Percentiles rank a stretch among this genome's conserved stretches.
Evolutionary conservation across 2,329 filamentous ascomycete genomes (phyloP).

Genomic region (Ilyonectria sp.): DNA sequence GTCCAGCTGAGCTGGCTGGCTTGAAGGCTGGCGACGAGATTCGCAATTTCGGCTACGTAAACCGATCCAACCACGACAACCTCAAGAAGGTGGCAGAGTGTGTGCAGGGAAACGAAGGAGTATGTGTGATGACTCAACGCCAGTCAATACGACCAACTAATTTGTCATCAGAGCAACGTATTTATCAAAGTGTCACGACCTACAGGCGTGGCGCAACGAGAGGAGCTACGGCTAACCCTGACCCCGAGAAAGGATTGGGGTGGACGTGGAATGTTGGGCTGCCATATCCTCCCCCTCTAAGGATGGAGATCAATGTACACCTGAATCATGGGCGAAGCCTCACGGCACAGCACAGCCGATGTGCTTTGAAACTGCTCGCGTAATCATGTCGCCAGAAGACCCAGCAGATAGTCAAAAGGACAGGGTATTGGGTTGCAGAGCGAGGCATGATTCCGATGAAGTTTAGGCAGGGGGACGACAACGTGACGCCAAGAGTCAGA

Average conservation of each 20-base stretch:
- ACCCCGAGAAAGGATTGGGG: slow-evolving; percentile 89
- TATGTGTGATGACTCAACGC: slow-evolving; percentile 63
- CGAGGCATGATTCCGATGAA: neutral
- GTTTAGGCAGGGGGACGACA: neutral
- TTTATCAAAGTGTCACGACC: slow-evolving; percentile 76
- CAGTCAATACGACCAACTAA: slow-evolving; percentile 42
- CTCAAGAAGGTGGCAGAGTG: slow-evolving; percentile 89
- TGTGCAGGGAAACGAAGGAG: slow-evolving; percentile 91
- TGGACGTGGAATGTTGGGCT: slow-evolving; percentile 89
- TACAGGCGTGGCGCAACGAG: slow-evolving; percentile 57
- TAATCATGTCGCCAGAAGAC: neutral
- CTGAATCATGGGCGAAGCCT: neutral
- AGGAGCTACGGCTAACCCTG: slow-evolving; percentile 79
- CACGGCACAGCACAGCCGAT: neutral
- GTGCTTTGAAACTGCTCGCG: neutral
- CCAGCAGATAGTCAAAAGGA: neutral
- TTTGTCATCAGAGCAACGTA: slow-evolving; percentile 72
- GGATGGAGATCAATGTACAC: neutral
- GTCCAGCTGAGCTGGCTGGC: slow-evolving; percentile 88
- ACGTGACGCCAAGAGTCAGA: neutral
- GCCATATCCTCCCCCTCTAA: slow-evolving; percentile 87
- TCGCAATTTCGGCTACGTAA: slow-evolving; percentile 87
- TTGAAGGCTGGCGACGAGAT: slow-evolving; percentile 86
- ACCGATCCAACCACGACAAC: slow-evolving; percentile 87
- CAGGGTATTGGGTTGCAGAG: slow-evolving; percentile 6